Percentiles rank a stretch among this genome's conserved stretches.
These are phyloP conservation scores for Endocalyx cinctus DNA, from an alignment of 2,329 filamentous ascomycete genomes.

Conservation along the genomic window DNA sequence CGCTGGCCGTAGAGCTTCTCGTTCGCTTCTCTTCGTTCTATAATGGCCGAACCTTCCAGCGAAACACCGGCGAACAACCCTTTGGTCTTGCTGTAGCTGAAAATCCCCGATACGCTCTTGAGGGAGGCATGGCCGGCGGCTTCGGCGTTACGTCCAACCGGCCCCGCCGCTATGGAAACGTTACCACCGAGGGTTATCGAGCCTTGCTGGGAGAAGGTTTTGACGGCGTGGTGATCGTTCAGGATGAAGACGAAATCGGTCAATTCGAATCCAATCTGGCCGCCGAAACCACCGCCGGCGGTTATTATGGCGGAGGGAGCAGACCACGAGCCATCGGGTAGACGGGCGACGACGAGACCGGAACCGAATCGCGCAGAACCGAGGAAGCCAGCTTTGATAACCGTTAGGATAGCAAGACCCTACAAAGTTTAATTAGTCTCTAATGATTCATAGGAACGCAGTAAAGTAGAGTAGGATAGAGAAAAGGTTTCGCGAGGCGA, in stretches of 20 bases:
- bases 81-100: conserved; percentile 97
- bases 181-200: conserved; percentile 93
- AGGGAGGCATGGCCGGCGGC: conserved; percentile 90
- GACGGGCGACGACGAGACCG: conserved; percentile 74
- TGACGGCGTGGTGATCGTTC: conserved; percentile 84
- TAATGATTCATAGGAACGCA: too few relatives aligned
- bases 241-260: conserved; percentile 98
- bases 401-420: conserved; percentile 80
- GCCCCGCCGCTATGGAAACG: conserved; percentile 90
- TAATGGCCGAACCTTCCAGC: conserved; percentile 85
- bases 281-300: conserved; percentile 76
- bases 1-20: conserved; percentile 88
- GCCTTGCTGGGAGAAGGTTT: conserved; percentile 88
- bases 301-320: conserved; percentile 78
- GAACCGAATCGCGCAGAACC: conserved; percentile 78
- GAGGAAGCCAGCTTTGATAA: conserved; percentile 83
- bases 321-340: conserved; percentile 74
- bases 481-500: too few relatives aligned
- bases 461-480: too few relatives aligned
- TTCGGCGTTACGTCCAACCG: conserved; percentile 90
- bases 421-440: conserved; percentile 21
- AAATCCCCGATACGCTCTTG: conserved; percentile 84
- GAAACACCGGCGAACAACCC: conserved; percentile 94
- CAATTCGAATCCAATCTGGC: conserved; percentile 81
- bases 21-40: conserved; percentile 94